Base-by-base conservation (phyloP, 257 asterid genomes). In the Nicotiana paniculata region DNA sequence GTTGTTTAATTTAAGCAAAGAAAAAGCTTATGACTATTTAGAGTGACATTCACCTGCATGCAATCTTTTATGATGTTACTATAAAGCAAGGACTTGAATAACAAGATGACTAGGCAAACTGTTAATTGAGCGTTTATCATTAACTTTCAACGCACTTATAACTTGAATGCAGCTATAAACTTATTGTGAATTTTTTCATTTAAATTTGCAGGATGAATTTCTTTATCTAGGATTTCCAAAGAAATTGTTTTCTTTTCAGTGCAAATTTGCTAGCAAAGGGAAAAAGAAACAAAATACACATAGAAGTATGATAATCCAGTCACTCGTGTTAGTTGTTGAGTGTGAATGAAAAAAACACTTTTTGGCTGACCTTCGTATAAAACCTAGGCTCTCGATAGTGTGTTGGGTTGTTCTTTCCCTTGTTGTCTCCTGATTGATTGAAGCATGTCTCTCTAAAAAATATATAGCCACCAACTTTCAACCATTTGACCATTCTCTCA, bases 401-500 rank as follows among this genome's bases (percentile, higher is more conserved):
- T 4, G 97, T 94, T 54, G 98, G 98, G 84, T 96, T 91, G 84
- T 67, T 86, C 88, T 90, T 94, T 85, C 97, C 86, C 86, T 94
- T 93, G 93, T 92, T 93, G 72, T 94, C 97, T 28, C 98, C 99
- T 37, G 97, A 94, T 79, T 91, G 98, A 86, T 92, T 94, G 87
- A 96, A 96, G 86, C 98, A 96, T 21, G 99, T 94, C 67, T 96
- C 99, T 81, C 99, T 88, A 88, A 96, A 94, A 87, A 93, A 93
- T 83, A 96, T 89, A 89, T 85, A 87, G 74, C 99, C 98, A 79
- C 97, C 99, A 86, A 94, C 96, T 86, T 92, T 94, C 70, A 94
- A 84, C 99, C 99, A 94, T 88, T 88, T 92, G 82, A 89, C 90
- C 98, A 94, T 88, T 89, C 89, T 93, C 88, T 85, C 88, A 0